Conservation (phyloP, 495 filamentous ascomycete species). For the Podospora sp. region DNA sequence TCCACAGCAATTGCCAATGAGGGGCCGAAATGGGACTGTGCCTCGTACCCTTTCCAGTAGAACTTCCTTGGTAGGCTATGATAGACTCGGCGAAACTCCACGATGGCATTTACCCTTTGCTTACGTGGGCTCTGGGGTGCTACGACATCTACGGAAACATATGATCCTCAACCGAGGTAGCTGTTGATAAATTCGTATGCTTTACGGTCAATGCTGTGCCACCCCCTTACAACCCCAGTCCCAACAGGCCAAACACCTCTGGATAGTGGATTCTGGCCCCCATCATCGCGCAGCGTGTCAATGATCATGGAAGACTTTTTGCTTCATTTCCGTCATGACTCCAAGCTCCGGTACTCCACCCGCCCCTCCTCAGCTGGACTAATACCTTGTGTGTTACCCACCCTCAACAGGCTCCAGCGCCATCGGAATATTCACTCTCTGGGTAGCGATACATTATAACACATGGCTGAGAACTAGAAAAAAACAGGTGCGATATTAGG, state of each 20-base stretch:
- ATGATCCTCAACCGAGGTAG: background rate
- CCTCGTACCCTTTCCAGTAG: background rate
- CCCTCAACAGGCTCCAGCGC: background rate
- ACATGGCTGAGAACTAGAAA: background rate
- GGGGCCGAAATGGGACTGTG: background rate
- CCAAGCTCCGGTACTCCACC: background rate
- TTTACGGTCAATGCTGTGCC: background rate
- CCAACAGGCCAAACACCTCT: background rate
- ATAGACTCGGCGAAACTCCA: background rate
- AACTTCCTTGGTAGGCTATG: background rate
- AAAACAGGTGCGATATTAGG: background rate
- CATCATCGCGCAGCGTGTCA: background rate
- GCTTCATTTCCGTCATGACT: background rate
- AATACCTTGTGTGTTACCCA: background rate
- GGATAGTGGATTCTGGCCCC: no score
- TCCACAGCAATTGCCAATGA: background rate
- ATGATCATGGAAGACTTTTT: background rate
- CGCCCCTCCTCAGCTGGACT: background rate
- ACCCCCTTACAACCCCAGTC: background rate
- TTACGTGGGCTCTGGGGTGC: background rate
- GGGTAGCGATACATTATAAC: background rate
- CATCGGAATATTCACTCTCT: background rate
- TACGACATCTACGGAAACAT: background rate
- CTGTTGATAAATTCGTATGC: background rate
- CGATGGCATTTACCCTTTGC: background rate